These are phyloP conservation scores for Tothia fuscella DNA, from an alignment of 2,329 filamentous ascomycete genomes.

Conservation along the genomic window DNA sequence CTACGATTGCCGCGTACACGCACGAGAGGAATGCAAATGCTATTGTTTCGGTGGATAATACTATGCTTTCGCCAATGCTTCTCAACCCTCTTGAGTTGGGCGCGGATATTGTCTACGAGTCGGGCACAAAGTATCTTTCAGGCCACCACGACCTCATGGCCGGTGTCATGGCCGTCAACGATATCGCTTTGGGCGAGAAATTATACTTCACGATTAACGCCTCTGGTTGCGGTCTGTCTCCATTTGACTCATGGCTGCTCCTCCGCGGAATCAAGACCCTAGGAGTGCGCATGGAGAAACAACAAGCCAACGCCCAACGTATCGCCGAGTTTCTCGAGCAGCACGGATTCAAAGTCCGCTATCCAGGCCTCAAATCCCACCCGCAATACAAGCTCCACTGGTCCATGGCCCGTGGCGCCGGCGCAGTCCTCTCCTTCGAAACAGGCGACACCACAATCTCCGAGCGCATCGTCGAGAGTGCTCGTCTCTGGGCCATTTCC, in stretches of 20 bases:
- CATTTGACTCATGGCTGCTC: constrained; percentile 91
- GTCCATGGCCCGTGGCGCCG: constrained; percentile 87
- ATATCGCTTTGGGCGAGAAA: constrained; percentile 67
- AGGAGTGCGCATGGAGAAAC: constrained; percentile 96
- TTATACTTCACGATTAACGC: constrained; percentile 97
- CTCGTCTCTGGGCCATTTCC: constrained; percentile 84
- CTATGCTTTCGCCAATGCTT: constrained; percentile 93
- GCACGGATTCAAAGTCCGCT: constrained; percentile 88
- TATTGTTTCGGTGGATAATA: constrained; percentile 91
- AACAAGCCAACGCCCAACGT: constrained; percentile 79
- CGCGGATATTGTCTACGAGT: constrained; percentile 94
- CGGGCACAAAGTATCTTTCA: constrained; percentile 93
- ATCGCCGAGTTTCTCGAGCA: constrained; percentile 88
- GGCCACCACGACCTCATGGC: constrained; percentile 99
- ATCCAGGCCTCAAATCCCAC: constrained; percentile 86
- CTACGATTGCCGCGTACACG: constrained; percentile 60
- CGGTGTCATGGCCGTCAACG: constrained; percentile 86
- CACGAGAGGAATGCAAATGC: constrained; percentile 69
- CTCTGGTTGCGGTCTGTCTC: constrained; percentile 84
- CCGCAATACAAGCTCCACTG: constrained; percentile 94
- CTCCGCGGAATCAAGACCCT: constrained; percentile 94
- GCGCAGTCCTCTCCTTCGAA: constrained; percentile 91
- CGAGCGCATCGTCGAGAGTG: constrained; percentile 87
- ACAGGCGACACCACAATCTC: constrained; percentile 75
- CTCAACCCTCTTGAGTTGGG: constrained; percentile 89